Base-by-base conservation (phyloP, 805 yeast species). In the Ogataea neopini region DNA sequence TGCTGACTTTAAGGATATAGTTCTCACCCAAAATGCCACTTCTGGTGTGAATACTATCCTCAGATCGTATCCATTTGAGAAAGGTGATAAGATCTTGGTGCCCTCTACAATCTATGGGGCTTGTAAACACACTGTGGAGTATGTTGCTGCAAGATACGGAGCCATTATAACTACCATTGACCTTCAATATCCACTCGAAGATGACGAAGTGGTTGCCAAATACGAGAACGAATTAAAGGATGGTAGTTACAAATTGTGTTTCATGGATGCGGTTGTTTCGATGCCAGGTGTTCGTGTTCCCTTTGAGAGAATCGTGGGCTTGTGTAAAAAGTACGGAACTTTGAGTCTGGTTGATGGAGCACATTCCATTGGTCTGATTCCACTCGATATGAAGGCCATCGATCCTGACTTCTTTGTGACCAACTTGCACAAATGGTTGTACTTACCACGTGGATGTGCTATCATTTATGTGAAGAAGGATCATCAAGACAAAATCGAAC, bases 401-500 rank as follows among this genome's bases (percentile, higher is more conserved):
- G 52, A 71, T 40, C 87, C 89, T 0, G 89, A 84, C 56, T 85
- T 82, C 59, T 77, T 72, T 59, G 70, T 75, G 19, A 65, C 84
- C 17, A 86, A 85, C 57, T 66, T 84, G 15, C 91, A 86, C 69
- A 86, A 86, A 58, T 86, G 91, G 91, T 67, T 72, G 33, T 79
- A 59, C 52, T 72, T 74, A 18, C 86, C 88, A 3, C 70, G 80
- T 37, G 79, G 83, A 4, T 74, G 76, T 54, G 84, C 86, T 0
- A 67, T 81, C 23, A 60, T 85, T 42, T 84, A 84, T 55, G 86
- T 79, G 6, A 73, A 76, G 51, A 70, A 73, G 2, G 68, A 70
- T 45, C 77, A 75, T 57, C 88, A 81, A 47, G 57, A 61, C 0
- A 33, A 50, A 2, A 66, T 84, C 45, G 84, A 81, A 48, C 74